Evolutionary conservation across 306 rosid species (phyloP), one percentile per base, ranked within the genome.

Genomic region (Inga oerstediana): DNA sequence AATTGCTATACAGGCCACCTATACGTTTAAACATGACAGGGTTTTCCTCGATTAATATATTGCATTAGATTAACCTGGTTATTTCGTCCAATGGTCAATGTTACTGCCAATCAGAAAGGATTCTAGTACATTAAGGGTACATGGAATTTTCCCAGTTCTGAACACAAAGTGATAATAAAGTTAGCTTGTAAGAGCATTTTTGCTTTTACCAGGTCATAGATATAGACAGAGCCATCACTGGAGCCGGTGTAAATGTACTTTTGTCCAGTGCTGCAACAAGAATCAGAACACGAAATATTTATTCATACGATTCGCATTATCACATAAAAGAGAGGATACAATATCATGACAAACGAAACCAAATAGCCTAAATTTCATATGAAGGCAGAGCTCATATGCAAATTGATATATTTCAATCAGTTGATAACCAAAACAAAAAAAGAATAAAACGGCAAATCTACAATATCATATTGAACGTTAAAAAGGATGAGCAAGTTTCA

Each of bases 241-340:
- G 99, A 96, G 17, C 97, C 97, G 0, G 98, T 93, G 89, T 92
- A 96, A 76, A 96, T 96, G 93, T 91, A 96, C 88, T 96, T 93
- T 83, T 91, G 99, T 74, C 97, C 99, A 8, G 98, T 96, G 93
- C 98, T 96, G 98, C 93, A 89, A 89, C 6, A 83, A 56, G 73
- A 76, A 87, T 66, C 48, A 52, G 20, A 30, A 44, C 48, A 71
- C 5, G 35, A 80, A 41, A 83, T 52, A 72, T 80, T 56, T 24
- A 84, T 39, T 79, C 75, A 76, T 45, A 79, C 58, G 58, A 43
- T 81, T 59, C 45, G 27, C 72, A 59, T 52, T 69, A 61, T 82
- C 72, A 41, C 11, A 74, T 78, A 49, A 61, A 41, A 80, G 43
- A 79, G 79, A 78, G 59, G 56, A 67, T 56, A 35, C 62, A 70